phyloP scores from a whole-genome alignment of 192 early-diverging fungal species.

The Backusella liffmaniae region DNA sequence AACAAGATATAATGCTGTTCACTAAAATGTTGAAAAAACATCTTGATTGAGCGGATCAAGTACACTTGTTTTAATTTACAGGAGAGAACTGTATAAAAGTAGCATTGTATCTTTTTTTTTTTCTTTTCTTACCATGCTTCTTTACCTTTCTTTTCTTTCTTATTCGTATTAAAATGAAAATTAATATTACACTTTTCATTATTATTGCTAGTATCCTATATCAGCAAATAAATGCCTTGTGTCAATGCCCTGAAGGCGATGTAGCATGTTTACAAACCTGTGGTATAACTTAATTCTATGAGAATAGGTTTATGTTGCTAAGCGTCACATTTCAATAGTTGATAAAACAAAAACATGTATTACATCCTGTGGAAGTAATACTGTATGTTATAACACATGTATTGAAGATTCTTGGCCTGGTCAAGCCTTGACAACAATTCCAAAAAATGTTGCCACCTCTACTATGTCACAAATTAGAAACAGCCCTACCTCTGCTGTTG shows the following conservation, averaged over 20 bases:
- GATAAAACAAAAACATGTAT: slow-evolving; percentile 15
- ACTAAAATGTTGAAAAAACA: background rate
- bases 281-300: background rate
- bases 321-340: background rate
- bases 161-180: background rate
- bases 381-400: slow-evolving; percentile 5
- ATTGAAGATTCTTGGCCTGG: slow-evolving; percentile 11
- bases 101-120: background rate
- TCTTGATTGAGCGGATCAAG: background rate
- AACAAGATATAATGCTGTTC: too few relatives aligned
- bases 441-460: background rate
- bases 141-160: background rate
- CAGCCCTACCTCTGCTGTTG: background rate
- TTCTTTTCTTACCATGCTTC: background rate
- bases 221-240: slow-evolving; percentile 1
- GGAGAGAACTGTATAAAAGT: background rate
- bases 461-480: background rate
- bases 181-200: background rate
- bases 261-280: slow-evolving; percentile 8
- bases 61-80: too few relatives aligned
- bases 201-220: background rate
- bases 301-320: background rate
- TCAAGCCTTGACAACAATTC: background rate
- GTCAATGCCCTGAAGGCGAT: slow-evolving; percentile 8
- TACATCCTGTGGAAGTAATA: background rate